Evolutionary conservation across 164 flowering plant species (phyloP).

Genomic region (Nelumbo lutea): DNA sequence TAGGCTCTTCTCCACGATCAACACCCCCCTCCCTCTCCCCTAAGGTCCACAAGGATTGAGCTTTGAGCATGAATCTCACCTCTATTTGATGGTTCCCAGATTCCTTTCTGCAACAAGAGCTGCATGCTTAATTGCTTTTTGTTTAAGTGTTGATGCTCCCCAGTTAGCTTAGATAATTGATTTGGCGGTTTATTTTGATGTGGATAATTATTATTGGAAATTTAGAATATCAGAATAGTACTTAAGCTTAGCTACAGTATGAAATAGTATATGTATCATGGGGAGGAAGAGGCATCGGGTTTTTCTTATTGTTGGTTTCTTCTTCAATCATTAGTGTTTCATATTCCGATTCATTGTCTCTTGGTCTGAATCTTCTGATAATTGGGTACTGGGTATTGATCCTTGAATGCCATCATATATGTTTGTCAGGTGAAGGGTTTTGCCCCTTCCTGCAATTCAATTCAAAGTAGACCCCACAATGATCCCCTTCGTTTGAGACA

Average conservation of each 20-base stretch:
- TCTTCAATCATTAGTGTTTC: slow-evolving; percentile 30
- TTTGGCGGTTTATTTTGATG: neutral
- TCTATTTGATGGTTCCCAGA: too few species aligned
- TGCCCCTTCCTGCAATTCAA: slow-evolving; percentile 15
- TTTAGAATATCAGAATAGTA: too few species aligned
- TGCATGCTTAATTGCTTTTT: too few species aligned
- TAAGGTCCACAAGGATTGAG: too few species aligned
- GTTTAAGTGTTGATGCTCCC: neutral
- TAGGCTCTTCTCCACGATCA: too few species aligned
- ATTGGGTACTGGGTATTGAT: slow-evolving; percentile 3
- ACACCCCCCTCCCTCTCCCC: too few species aligned
- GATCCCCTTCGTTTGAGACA: slow-evolving; percentile 1
- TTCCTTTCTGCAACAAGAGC: too few species aligned
- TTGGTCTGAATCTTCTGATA: neutral
- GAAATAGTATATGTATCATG: neutral
- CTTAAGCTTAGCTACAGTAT: too few species aligned
- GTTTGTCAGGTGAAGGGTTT: neutral
- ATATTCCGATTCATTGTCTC: slow-evolving; percentile 22
- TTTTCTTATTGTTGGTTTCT: slow-evolving; percentile 12
- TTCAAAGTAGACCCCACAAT: neutral
- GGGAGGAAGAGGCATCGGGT: neutral
- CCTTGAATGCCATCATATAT: slow-evolving; percentile 16
- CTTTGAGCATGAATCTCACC: too few species aligned
- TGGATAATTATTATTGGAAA: too few species aligned
- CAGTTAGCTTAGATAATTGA: neutral